Conservation (phyloP, 495 filamentous ascomycete species). For the Neurospora sp. region DNA sequence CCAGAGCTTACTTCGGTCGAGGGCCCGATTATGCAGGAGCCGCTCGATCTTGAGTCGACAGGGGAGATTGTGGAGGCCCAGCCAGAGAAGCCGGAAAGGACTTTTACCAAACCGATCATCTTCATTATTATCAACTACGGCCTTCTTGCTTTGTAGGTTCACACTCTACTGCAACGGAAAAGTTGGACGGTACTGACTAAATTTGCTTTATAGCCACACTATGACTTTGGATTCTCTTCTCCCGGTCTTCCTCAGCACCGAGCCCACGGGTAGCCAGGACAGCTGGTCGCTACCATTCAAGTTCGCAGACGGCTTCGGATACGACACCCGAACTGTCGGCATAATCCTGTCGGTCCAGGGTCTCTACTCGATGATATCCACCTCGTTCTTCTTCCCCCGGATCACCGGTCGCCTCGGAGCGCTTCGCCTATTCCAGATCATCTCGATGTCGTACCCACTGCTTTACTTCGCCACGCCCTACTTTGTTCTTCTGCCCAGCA, state of each 20-base stretch:
- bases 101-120: conserved; percentile 72
- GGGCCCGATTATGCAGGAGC: background rate
- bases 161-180: background rate
- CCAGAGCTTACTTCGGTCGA: conserved; percentile 10
- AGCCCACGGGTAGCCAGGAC: conserved; percentile 32
- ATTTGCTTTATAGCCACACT: conserved; percentile 41
- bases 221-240: conserved; percentile 93
- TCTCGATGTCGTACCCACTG: conserved; percentile 73
- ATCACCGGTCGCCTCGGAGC: conserved; percentile 62
- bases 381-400: conserved; percentile 72
- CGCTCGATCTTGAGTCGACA: conserved; percentile 9
- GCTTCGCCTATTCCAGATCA: conserved; percentile 67
- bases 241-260: conserved; percentile 82
- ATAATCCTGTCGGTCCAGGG: conserved; percentile 82
- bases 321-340: conserved; percentile 74
- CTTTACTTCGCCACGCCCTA: conserved; percentile 86
- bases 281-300: conserved; percentile 60
- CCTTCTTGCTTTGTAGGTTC: conserved; percentile 86
- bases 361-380: conserved; percentile 76
- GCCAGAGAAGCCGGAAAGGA: conserved; percentile 18
- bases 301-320: conserved; percentile 78
- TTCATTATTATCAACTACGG: conserved; percentile 82
- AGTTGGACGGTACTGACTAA: conserved; percentile 2
- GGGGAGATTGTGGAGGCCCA: background rate
- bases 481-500: conserved; percentile 67